Percentiles rank a stretch among this genome's conserved stretches.
phyloP scores from a whole-genome alignment of 1,284 basidiomycete species.

The Mycena sp. region DNA sequence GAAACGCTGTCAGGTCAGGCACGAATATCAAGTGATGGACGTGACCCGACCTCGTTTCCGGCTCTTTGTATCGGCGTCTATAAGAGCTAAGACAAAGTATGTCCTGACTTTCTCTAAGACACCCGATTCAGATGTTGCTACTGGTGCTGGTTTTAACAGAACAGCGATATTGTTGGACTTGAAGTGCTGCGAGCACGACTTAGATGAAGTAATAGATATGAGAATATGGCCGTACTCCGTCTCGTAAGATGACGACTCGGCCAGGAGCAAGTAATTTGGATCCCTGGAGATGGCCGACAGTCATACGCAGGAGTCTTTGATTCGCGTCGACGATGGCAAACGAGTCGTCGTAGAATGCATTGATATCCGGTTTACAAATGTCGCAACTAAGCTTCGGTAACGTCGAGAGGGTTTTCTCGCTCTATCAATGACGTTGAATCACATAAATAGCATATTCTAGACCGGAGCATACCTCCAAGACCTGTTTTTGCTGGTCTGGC shows the following conservation, averaged over 20 bases:
- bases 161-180: conserved; percentile 75
- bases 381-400: conserved; percentile 78
- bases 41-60: conserved; percentile 62
- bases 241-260: conserved; percentile 85
- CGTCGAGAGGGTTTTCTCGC: conserved; percentile 76
- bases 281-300: conserved; percentile 70
- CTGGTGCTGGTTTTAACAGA: conserved; percentile 76
- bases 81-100: conserved; percentile 83
- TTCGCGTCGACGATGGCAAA: conserved; percentile 75
- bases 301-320: conserved; percentile 72
- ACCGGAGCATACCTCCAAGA: conserved; percentile 59
- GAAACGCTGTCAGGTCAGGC: not conserved
- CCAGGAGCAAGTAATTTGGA: conserved; percentile 78
- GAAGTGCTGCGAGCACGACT: conserved; percentile 73
- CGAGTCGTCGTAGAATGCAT: conserved; percentile 82
- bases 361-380: conserved; percentile 76
- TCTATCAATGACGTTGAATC: conserved; percentile 44
- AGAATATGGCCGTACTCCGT: conserved; percentile 66
- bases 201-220: not conserved
- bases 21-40: not conserved
- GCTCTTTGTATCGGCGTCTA: conserved; percentile 69
- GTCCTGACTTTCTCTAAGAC: conserved; percentile 60
- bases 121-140: conserved; percentile 54
- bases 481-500: conserved; percentile 92
- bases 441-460: not conserved